Conservation (phyloP, 768 basidiomycete genomes). For the Chalciporus pseudorubinellus region DNA sequence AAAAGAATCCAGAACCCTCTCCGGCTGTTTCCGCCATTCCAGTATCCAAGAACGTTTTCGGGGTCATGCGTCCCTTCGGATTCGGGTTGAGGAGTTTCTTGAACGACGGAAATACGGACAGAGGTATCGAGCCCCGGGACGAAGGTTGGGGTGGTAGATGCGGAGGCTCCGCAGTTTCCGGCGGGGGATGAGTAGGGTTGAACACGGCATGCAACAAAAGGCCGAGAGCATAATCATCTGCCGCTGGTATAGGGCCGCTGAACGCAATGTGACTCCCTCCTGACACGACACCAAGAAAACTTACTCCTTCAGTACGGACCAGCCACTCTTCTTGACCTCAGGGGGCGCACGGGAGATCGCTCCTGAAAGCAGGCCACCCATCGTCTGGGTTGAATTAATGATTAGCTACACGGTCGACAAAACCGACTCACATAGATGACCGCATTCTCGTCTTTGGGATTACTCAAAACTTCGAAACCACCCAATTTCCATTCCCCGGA, state of each 20-base stretch:
- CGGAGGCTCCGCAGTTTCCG: constrained; percentile 65
- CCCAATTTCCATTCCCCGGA: constrained; percentile 97
- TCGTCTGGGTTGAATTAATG: constrained; percentile 45
- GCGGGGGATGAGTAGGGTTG: constrained; percentile 77
- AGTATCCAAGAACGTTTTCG: constrained; percentile 73
- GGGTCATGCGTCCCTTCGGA: constrained; percentile 71
- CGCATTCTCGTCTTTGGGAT: constrained; percentile 71
- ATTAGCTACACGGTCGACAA: constrained; percentile 5
- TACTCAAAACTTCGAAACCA: constrained; percentile 89
- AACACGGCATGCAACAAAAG: constrained; percentile 83
- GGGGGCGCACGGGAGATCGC: constrained; percentile 66
- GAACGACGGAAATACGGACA: constrained; percentile 70
- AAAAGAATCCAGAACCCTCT: constrained; percentile 74
- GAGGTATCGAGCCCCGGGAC: constrained; percentile 75
- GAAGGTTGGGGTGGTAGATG: constrained; percentile 78
- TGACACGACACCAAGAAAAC: constrained; percentile 11
- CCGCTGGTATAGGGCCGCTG: constrained; percentile 54
- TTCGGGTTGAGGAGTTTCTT: constrained; percentile 90
- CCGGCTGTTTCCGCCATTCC: constrained; percentile 68
- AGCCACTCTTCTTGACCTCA: constrained; percentile 87
- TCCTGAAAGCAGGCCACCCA: constrained; percentile 63
- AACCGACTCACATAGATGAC: constrained; percentile 70
- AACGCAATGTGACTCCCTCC: background rate
- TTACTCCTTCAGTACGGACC: constrained; percentile 81
- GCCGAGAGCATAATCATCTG: constrained; percentile 88